Conservation (phyloP, 202 grass and related monocot species). For the Elaeis oleifera region DNA sequence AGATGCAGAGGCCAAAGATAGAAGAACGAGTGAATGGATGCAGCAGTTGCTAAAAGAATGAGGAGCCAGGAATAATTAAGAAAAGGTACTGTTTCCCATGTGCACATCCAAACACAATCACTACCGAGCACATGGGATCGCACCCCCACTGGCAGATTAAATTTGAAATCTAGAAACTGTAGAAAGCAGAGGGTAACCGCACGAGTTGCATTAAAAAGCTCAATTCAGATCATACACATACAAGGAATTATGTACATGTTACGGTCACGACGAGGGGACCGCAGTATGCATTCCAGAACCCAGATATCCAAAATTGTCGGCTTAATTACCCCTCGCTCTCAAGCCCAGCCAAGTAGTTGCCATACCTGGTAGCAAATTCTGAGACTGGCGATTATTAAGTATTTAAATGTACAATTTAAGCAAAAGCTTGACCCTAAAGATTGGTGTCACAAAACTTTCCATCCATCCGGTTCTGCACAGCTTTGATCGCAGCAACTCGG, state of each 20-base stretch:
- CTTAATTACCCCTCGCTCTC: background rate
- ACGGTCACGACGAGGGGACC: background rate
- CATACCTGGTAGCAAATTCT: background rate
- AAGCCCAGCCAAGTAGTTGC: background rate
- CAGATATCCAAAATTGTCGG: background rate
- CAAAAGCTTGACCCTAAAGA: background rate
- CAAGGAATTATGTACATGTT: background rate
- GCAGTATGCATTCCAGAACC: background rate
- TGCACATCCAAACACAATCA: background rate
- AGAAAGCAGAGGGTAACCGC: background rate
- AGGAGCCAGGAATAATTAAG: background rate
- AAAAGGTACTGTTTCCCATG: background rate
- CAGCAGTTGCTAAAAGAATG: background rate
- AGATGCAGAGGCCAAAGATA: background rate
- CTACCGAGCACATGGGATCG: background rate
- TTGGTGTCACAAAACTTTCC: slow-evolving; percentile 9
- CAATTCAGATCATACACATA: background rate
- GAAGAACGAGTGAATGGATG: background rate
- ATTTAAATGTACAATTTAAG: slow-evolving; percentile 15
- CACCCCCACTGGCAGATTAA: background rate
- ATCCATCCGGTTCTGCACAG: slow-evolving; percentile 17
- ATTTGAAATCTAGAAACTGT: background rate
- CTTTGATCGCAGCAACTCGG: slow-evolving; percentile 16
- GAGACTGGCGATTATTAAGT: background rate
- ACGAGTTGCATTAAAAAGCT: too few relatives aligned